phyloP scores from a whole-genome alignment of 257 asterid species.

The Solanum raphanifolium region DNA sequence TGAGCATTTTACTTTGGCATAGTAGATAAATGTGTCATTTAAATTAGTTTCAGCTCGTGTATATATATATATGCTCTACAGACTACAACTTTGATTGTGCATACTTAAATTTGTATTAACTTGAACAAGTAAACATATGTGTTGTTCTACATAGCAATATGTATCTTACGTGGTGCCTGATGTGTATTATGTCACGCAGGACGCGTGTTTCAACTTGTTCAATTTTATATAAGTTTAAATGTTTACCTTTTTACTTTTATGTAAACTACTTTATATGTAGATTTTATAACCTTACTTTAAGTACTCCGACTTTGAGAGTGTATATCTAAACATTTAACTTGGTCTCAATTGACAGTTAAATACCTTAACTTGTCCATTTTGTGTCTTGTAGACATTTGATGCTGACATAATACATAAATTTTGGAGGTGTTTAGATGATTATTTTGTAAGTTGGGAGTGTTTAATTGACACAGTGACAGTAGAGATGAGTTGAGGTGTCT shows the following conservation, averaged over 20 bases:
- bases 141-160: too few species aligned
- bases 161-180: too few species aligned
- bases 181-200: too few species aligned
- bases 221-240: too few species aligned
- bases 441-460: not conserved
- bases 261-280: not conserved
- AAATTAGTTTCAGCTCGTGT: too few species aligned
- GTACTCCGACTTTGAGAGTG: not conserved
- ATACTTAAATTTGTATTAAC: too few species aligned
- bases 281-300: not conserved
- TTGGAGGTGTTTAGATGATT: not conserved
- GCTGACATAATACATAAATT: not conserved
- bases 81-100: too few species aligned
- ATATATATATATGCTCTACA: too few species aligned
- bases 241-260: not conserved
- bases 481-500: not conserved
- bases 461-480: not conserved
- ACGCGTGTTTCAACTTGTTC: too few species aligned
- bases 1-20: not conserved
- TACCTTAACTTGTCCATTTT: not conserved
- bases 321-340: too few species aligned
- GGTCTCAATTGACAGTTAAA: not conserved
- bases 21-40: too few species aligned
- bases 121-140: too few species aligned
- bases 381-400: not conserved